Evolutionary conservation across 129 eudicot genomes (phyloP).

Genomic region (Lonicera japonica): DNA sequence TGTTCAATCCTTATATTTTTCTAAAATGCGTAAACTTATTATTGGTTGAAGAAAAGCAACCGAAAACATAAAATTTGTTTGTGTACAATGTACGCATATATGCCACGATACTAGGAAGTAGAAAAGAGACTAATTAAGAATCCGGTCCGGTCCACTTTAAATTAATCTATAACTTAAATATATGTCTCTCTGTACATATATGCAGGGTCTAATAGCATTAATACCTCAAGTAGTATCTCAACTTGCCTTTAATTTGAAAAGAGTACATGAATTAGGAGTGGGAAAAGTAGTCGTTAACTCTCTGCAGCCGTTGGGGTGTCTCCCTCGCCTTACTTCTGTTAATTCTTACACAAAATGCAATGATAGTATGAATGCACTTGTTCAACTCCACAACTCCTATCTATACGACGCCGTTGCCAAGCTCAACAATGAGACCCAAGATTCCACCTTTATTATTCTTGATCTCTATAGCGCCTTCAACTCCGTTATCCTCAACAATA

Average conservation of each 20-base stretch:
- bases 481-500: conserved; percentile 2
- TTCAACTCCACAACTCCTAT: conserved; percentile 15
- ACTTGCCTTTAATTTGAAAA: conserved; percentile 7
- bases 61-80: too few relatives aligned
- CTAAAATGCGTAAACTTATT: too few relatives aligned
- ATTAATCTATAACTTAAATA: too few relatives aligned
- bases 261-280: conserved; percentile 21
- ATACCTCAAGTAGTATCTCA: conserved; percentile 12
- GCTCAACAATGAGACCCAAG: conserved; percentile 6
- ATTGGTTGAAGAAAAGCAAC: too few relatives aligned
- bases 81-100: too few relatives aligned
- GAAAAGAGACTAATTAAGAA: too few relatives aligned
- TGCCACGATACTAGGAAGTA: too few relatives aligned
- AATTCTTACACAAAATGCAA: conserved; percentile 14
- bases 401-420: conserved; percentile 12
- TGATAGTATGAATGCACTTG: conserved; percentile 4
- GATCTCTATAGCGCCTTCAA: conserved; percentile 19
- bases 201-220: conserved; percentile 16
- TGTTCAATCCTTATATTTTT: too few relatives aligned
- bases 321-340: conserved; percentile 2
- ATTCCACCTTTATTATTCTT: background rate
- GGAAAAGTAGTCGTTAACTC: conserved; percentile 15
- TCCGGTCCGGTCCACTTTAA: too few relatives aligned
- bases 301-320: conserved; percentile 25
- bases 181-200: background rate